Evolutionary conservation across 352 stramenopile species (phyloP).

Genomic region (Globisporangium splendens): DNA sequence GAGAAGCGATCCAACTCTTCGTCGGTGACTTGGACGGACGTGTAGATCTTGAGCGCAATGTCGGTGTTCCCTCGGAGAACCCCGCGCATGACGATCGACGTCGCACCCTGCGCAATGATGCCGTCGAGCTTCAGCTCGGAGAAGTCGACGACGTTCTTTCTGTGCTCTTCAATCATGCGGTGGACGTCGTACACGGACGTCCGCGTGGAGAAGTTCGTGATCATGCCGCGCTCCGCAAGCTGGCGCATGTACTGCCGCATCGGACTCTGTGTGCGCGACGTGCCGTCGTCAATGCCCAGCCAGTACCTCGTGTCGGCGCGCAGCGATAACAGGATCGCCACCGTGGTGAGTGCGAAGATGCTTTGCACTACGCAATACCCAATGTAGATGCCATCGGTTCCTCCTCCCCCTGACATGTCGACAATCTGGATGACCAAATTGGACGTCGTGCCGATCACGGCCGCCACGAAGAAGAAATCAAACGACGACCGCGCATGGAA

Average conservation of each 20-base stretch:
- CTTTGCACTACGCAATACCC: conserved; percentile 44
- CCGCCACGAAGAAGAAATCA: conserved; percentile 78
- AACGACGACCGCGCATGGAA: conserved; percentile 76
- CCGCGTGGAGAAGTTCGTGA: conserved; percentile 85
- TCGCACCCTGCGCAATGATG: conserved; percentile 77
- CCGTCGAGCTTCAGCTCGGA: conserved; percentile 66
- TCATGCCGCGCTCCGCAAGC: conserved; percentile 78
- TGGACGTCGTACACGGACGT: conserved; percentile 88
- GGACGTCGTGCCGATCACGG: conserved; percentile 37
- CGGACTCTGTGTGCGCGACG: conserved; percentile 38
- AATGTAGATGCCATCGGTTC: conserved; percentile 29
- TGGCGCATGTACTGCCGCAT: conserved; percentile 75
- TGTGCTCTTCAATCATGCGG: conserved; percentile 84
- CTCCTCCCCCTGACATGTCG: conserved; percentile 26
- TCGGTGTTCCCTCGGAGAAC: conserved; percentile 44
- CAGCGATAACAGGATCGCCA: conserved; percentile 69
- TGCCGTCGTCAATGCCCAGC: conserved; percentile 74
- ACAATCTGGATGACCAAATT: conserved; percentile 55
- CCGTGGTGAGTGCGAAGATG: conserved; percentile 59
- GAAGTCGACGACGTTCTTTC: conserved; percentile 81
- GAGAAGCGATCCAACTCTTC: conserved; percentile 82
- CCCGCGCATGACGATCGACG: conserved; percentile 81
- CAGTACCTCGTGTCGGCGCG: conserved; percentile 83
- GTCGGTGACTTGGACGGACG: conserved; percentile 74
- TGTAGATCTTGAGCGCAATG: conserved; percentile 87